Evolutionary conservation across 1,284 basidiomycete genomes (phyloP).

Genomic region (Taiwanofungus camphoratus): DNA sequence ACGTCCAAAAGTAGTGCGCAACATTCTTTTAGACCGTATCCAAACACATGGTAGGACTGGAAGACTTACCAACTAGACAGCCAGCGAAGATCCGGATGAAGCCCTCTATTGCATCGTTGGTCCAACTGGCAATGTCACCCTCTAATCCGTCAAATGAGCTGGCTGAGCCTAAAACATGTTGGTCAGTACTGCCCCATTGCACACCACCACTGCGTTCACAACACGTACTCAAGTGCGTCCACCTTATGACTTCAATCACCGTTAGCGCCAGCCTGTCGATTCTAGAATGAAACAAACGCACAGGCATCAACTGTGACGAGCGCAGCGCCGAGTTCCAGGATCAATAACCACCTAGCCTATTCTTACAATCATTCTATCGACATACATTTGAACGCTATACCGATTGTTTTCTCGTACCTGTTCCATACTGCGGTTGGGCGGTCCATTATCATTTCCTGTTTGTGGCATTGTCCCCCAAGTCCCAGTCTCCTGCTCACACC

Average conservation of each 20-base stretch:
- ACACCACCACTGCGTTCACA: not conserved
- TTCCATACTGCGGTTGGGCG: too few relatives aligned
- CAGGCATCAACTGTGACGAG: constrained; percentile 65
- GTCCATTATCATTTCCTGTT: too few relatives aligned
- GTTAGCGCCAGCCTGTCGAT: not conserved
- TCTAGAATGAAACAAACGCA: constrained; percentile 31
- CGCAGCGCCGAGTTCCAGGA: constrained; percentile 50
- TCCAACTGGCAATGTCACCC: constrained; percentile 20
- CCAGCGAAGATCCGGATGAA: constrained; percentile 57
- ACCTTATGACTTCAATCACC: constrained; percentile 56
- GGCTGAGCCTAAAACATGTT: constrained; percentile 9
- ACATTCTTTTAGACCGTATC: not conserved
- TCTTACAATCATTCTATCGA: too few relatives aligned
- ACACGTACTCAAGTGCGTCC: constrained; percentile 57
- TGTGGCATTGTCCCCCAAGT: too few relatives aligned
- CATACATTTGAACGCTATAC: too few relatives aligned
- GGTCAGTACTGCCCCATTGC: not conserved
- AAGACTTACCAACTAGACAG: constrained; percentile 48
- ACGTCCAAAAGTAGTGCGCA: constrained; percentile 7
- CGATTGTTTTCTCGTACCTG: too few relatives aligned
- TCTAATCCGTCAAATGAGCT: constrained; percentile 9
- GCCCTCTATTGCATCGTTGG: constrained; percentile 37
- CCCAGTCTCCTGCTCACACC: constrained; percentile 1
- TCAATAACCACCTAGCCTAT: constrained; percentile 54
- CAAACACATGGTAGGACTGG: not conserved